phyloP scores from a whole-genome alignment of 164 flowering plant species.

The Taxillus chinensis region DNA sequence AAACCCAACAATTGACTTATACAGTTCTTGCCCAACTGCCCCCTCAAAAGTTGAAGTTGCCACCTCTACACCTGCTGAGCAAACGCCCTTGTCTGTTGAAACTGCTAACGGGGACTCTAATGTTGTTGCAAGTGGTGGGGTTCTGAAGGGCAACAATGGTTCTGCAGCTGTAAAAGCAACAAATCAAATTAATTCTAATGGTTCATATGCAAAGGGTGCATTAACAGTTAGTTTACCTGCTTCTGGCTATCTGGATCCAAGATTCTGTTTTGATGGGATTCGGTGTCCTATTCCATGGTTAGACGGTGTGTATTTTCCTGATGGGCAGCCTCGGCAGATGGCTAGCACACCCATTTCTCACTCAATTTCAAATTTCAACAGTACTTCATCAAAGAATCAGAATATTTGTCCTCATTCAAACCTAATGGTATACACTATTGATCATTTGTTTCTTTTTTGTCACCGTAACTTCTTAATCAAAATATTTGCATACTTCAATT shows the following conservation, averaged over 20 bases:
- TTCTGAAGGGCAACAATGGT: conserved; percentile 34
- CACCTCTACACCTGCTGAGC: conserved; percentile 38
- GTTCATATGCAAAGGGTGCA: conserved; percentile 37
- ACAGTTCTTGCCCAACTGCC: conserved; percentile 21
- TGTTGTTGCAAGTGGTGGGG: conserved; percentile 24
- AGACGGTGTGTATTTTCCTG: conserved; percentile 34
- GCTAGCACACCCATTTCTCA: conserved; percentile 22
- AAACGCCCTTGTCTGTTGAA: conserved; percentile 42
- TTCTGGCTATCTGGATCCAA: conserved; percentile 50
- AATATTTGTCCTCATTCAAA: conserved; percentile 35
- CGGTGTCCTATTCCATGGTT: conserved; percentile 32
- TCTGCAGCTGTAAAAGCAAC: conserved; percentile 26
- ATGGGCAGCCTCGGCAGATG: conserved; percentile 31
- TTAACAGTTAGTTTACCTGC: conserved; percentile 32
- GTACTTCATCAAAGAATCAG: conserved; percentile 34
- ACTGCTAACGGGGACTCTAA: conserved; percentile 28
- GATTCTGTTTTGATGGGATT: conserved; percentile 36
- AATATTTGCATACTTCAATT: too few relatives aligned
- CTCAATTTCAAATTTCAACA: conserved; percentile 25
- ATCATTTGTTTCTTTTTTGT: too few relatives aligned
- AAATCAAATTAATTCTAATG: conserved; percentile 31
- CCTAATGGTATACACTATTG: conserved; percentile 30
- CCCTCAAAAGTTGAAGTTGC: conserved; percentile 33
- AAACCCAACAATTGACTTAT: conserved; percentile 32
- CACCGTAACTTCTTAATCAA: too few relatives aligned